These are phyloP conservation scores for Yarrowia galli DNA, from an alignment of 1,139 yeast genomes.

Conservation along the genomic window DNA sequence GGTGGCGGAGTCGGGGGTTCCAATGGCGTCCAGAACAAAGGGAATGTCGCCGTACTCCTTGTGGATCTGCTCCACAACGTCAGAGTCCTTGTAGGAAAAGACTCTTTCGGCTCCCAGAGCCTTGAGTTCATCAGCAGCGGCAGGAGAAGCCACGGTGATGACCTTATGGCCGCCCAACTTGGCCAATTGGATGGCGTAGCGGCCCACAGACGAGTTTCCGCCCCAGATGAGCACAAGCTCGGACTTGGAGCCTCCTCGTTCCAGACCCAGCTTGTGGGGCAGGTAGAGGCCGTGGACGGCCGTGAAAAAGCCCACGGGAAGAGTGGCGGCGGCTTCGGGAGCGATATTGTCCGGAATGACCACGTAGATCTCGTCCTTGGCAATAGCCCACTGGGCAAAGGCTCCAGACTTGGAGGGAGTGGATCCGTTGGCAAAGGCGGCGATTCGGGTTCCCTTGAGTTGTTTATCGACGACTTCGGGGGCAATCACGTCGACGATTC, in stretches of 20 bases:
- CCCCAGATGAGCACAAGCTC: conserved; percentile 60
- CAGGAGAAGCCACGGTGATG: conserved; percentile 57
- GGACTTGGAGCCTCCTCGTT: conserved; percentile 30
- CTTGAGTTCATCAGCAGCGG: conserved; percentile 15
- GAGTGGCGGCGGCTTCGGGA: conserved; percentile 32
- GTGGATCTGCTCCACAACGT: conserved; percentile 34
- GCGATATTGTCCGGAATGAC: conserved; percentile 24
- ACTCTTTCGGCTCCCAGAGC: conserved; percentile 30
- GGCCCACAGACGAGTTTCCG: conserved; percentile 65
- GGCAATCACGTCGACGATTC: conserved; percentile 23
- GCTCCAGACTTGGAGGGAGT: conserved; percentile 28
- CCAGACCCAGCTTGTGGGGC: conserved; percentile 26
- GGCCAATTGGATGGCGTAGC: conserved; percentile 59
- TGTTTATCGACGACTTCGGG: conserved; percentile 12
- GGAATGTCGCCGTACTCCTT: conserved; percentile 34
- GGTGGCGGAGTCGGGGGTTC: conserved; percentile 30
- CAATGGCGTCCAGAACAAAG: conserved; percentile 27
- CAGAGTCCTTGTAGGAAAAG: conserved; percentile 25
- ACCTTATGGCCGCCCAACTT: conserved; percentile 55
- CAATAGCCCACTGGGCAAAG: conserved; percentile 35
- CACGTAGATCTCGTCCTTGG: conserved; percentile 28
- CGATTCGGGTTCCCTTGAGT: conserved; percentile 30
- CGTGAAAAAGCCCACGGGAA: conserved; percentile 32
- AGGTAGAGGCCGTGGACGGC: conserved; percentile 32
- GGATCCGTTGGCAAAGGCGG: conserved; percentile 22